Evolutionary conservation across 805 yeast genomes (phyloP).

Genomic region (Lipomyces spencermartinsiae): DNA sequence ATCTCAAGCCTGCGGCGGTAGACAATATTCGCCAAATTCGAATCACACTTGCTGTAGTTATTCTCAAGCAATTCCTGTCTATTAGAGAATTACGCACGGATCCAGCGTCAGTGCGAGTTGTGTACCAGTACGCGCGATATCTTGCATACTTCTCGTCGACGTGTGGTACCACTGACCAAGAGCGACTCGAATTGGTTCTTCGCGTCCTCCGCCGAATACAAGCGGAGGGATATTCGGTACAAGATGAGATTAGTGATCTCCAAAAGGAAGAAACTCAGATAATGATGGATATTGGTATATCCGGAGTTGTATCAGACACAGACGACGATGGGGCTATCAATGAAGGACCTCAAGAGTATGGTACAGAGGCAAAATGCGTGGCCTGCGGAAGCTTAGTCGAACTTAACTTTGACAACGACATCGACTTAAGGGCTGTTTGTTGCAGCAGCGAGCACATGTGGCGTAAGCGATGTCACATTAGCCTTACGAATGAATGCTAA

Average conservation of each 20-base stretch:
- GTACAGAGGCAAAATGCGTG: slow-evolving; percentile 20
- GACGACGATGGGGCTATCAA: not conserved
- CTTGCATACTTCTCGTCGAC: not conserved
- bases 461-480: slow-evolving; percentile 16
- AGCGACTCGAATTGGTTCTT: not conserved
- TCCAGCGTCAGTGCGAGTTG: slow-evolving; percentile 4
- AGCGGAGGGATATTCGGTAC: not conserved
- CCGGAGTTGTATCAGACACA: not conserved
- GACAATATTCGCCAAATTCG: not conserved
- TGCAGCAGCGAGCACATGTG: slow-evolving; percentile 26
- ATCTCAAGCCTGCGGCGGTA: not conserved
- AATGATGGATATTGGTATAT: not conserved
- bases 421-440: slow-evolving; percentile 15
- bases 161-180: not conserved
- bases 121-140: slow-evolving; percentile 15
- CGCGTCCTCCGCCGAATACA: not conserved
- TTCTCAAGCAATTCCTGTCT: not conserved
- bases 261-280: not conserved
- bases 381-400: slow-evolving; percentile 32
- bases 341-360: not conserved
- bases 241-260: not conserved
- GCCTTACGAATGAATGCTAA: not conserved
- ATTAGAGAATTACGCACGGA: not conserved
- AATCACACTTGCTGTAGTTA: not conserved
- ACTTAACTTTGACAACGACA: slow-evolving; percentile 2